These are phyloP conservation scores for Dillenia suffruticosa DNA, from an alignment of 164 flowering plant species.

Conservation along the genomic window DNA sequence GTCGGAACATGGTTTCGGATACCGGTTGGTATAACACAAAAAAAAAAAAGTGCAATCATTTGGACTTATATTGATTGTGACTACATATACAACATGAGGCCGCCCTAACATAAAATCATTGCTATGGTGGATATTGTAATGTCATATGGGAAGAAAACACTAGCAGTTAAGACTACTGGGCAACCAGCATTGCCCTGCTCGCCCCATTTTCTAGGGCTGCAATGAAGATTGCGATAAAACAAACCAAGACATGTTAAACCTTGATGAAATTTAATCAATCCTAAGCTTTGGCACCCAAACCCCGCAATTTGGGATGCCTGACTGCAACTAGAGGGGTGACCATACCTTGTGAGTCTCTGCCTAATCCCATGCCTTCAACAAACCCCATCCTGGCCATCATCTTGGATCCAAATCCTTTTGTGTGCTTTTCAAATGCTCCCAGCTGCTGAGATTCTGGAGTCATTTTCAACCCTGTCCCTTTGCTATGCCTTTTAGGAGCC, in stretches of 20 bases:
- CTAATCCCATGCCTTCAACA: conserved; percentile 64
- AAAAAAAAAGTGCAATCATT: no score
- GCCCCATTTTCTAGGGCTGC: background rate
- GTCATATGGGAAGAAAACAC: background rate
- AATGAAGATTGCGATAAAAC: background rate
- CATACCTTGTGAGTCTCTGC: conserved; percentile 70
- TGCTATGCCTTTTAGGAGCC: conserved; percentile 14
- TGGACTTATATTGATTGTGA: no score
- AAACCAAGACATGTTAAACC: no score
- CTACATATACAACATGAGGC: no score
- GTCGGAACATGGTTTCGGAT: no score
- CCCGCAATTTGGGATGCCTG: conserved; percentile 63
- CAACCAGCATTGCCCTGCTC: background rate
- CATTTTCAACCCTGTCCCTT: conserved; percentile 4
- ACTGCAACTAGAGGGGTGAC: conserved; percentile 55
- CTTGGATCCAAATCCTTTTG: conserved; percentile 76
- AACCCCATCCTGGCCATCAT: conserved; percentile 87
- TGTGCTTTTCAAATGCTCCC: conserved; percentile 73
- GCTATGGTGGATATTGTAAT: background rate
- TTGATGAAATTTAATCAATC: background rate
- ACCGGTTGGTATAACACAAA: no score
- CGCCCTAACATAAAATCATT: no score
- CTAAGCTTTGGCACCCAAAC: conserved; percentile 59
- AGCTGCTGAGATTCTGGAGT: conserved; percentile 8
- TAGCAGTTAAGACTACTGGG: background rate